Base-by-base conservation (phyloP, 352 stramenopile genomes). In the Phytophthora palmivora region DNA sequence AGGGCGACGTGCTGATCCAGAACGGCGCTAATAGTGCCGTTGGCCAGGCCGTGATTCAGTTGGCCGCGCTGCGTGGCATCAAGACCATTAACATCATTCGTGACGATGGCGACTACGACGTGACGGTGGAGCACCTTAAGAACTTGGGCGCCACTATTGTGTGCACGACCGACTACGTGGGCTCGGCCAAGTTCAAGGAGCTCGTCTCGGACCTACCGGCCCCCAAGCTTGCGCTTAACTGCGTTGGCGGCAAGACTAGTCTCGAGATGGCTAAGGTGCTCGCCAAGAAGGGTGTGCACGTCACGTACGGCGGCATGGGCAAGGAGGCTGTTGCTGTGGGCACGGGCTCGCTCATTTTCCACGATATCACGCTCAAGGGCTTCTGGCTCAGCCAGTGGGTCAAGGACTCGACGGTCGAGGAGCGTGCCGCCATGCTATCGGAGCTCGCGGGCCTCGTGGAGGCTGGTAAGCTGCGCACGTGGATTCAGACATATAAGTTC, bases 51-150 rank as follows among this genome's bases (percentile, higher is more conserved):
- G 86, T 97, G 34, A 89, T 97, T 58, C 91, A 97, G 68, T 69
- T 97, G 59, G 88, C 88, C n/a, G 78, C 78, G 37, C 69, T 93
- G 50, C 88, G 88, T 41, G 88, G 88, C 56, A 88, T 97, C 51
- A 88, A 95, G 74, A 97, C 88, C 45, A 92, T 97, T 64, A 97
- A 97, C 70, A 78, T 97, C 24, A 78, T 97, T 42, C 82, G 87
- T 37, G 79, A 94, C 62, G 82, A 94, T 51, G 87, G 76, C 42
- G 81, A 91, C 63, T 95, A 94, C 66, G 83, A 88, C 52, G 55
- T 80, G 36, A 88, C 78, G 26, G 81, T 92, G 70, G 58, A 91
- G 43, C 82, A 89, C 73, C 67, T 94, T 33, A 93, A 95, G 82
- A 77, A 58, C 52, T n/a, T 96, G 28, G 88, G 88, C 43, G 88